Conservation (phyloP, 164 flowering plant species). For the Echeveria elegans region DNA sequence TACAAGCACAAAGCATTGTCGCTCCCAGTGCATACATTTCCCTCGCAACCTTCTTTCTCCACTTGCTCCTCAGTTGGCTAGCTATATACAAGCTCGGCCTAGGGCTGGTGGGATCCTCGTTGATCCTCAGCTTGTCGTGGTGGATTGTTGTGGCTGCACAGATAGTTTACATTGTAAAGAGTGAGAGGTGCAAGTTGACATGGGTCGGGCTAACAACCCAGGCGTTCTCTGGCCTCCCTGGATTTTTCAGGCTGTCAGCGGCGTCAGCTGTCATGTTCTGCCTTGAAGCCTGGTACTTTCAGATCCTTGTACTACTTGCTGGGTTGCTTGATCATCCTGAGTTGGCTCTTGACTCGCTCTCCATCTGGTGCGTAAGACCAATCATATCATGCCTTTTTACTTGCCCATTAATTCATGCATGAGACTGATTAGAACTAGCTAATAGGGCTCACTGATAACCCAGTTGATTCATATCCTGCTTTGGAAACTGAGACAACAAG, state of each 20-base stretch:
- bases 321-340: constrained; percentile 35
- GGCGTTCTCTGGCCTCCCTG: constrained; percentile 58
- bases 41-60: constrained; percentile 31
- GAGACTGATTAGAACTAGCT: too few relatives aligned
- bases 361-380: constrained; percentile 68
- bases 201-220: constrained; percentile 70
- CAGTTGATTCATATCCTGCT: too few relatives aligned
- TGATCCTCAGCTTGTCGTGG: constrained; percentile 65
- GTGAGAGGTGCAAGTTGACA: constrained; percentile 51
- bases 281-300: constrained; percentile 64
- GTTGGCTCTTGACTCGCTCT: constrained; percentile 53
- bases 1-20: constrained; percentile 67
- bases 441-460: too few relatives aligned
- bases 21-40: constrained; percentile 54
- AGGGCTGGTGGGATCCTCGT: constrained; percentile 69
- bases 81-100: constrained; percentile 46
- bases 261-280: constrained; percentile 84
- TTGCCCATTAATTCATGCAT: too few relatives aligned
- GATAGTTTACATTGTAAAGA: constrained; percentile 35
- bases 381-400: background rate
- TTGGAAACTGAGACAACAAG: too few relatives aligned
- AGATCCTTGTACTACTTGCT: constrained; percentile 43
- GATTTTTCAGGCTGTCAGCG: constrained; percentile 51
- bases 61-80: constrained; percentile 52
- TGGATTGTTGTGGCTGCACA: constrained; percentile 56